phyloP scores from a whole-genome alignment of 192 early-diverging fungal species.

The Podila minutissima region DNA sequence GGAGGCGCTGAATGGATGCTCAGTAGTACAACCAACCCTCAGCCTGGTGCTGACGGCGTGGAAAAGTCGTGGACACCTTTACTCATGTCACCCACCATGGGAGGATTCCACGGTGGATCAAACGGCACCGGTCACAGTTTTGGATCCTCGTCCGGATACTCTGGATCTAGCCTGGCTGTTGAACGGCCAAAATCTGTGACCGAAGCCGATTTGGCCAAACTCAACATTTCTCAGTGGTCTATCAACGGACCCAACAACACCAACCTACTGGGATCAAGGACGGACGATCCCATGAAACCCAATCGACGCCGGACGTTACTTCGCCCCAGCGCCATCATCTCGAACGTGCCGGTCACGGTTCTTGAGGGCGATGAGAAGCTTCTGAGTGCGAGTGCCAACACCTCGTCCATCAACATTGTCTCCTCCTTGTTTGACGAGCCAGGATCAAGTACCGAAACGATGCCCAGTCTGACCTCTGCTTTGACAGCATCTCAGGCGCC shows the following conservation, averaged over 20 bases:
- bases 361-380: constrained; percentile 50
- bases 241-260: not conserved
- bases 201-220: constrained; percentile 34
- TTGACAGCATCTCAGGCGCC: constrained; percentile 26
- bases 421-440: constrained; percentile 45
- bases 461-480: constrained; percentile 14
- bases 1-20: constrained; percentile 57
- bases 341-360: constrained; percentile 51
- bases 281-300: constrained; percentile 37
- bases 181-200: constrained; percentile 53
- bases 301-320: constrained; percentile 42
- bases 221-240: constrained; percentile 41
- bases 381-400: constrained; percentile 53
- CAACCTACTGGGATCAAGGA: constrained; percentile 5
- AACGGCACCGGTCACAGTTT: constrained; percentile 34
- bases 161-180: constrained; percentile 40
- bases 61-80: constrained; percentile 47
- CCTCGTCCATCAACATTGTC: constrained; percentile 51
- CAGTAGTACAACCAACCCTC: constrained; percentile 1
- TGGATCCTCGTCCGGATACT: constrained; percentile 25
- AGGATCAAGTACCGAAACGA: constrained; percentile 27
- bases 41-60: constrained; percentile 24
- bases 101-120: constrained; percentile 36
- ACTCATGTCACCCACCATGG: constrained; percentile 45
- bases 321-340: constrained; percentile 49